Evolutionary conservation across 257 asterid genomes (phyloP), one percentile per base, ranked within the genome.

Genomic region (Lithospermum erythrorhizon): DNA sequence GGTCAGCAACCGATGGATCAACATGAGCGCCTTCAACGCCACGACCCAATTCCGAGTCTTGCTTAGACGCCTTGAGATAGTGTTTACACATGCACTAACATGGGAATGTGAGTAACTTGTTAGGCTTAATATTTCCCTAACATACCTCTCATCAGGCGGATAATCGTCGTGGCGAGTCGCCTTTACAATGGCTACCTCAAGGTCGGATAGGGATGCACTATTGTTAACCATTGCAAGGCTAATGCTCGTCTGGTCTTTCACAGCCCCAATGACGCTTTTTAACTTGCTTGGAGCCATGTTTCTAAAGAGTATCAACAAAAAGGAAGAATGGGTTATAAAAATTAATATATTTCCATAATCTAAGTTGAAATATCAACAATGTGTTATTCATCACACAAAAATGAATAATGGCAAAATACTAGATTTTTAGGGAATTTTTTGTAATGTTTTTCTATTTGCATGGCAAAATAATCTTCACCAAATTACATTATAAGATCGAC

Each of bases 1-100:
- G 0, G 76, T 41, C 3, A 93, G 84, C 53, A 93, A 70, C 68
- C 99, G 87, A 13, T 93, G 97, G 52, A 87, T 55, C 63, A 93
- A 72, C 96, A 93, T 89, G 25, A 93, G 82, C 1, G 94, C 32
- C 63, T 93, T 93, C 3, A 89, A 63, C 5, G 99, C 99, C 47
- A 93, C 99, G n/a, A 85, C 84, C 97, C 99, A 93, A 25, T 86
- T 93, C 65, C 63, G 78, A 41, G 99, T 93, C 90, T 79, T 84
- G 89, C 67, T 75, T 22, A 93, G 94, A 23, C 99, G 97, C 49
- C 90, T 72, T 2, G 96, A 68, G 56, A 86, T 77, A 70, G 89
- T 84, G 73, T 58, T 48, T 8, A 93, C 85, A 68, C 99, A 86
- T 2, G 89, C 75, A 21, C 78, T 70, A 0, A 93, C 94, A 53